phyloP scores from a whole-genome alignment of 1,139 yeast genomes.

The Pichiaceae sp. region DNA sequence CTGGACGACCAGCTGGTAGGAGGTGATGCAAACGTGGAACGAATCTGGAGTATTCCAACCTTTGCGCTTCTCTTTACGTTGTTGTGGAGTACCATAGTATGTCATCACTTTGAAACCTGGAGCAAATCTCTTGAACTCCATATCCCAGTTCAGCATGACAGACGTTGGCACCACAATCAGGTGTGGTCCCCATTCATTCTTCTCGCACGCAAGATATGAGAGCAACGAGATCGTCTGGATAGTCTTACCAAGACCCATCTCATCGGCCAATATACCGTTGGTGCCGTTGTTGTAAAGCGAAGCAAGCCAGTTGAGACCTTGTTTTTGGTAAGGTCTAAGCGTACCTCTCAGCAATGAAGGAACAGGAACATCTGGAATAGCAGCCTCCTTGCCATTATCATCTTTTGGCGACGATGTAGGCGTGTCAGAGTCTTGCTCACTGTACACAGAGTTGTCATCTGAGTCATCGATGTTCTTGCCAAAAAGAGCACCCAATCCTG shows the following conservation, averaged over 20 bases:
- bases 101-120: slow-evolving; percentile 96
- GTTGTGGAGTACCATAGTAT: slow-evolving; percentile 97
- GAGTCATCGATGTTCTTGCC: slow-evolving; percentile 18
- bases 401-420: slow-evolving; percentile 22
- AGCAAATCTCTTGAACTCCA: slow-evolving; percentile 97
- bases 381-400: slow-evolving; percentile 15
- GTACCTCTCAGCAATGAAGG: slow-evolving; percentile 74
- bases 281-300: slow-evolving; percentile 87
- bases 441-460: slow-evolving; percentile 23
- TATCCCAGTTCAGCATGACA: slow-evolving; percentile 98
- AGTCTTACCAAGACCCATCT: slow-evolving; percentile 94
- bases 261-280: slow-evolving; percentile 96
- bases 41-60: slow-evolving; percentile 98
- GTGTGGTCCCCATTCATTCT: slow-evolving; percentile 97
- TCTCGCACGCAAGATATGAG: slow-evolving; percentile 86
- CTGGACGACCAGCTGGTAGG: slow-evolving; percentile 92
- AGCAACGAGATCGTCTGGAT: slow-evolving; percentile 89
- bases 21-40: slow-evolving; percentile 94
- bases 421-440: slow-evolving; percentile 15
- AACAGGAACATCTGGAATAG: slow-evolving; percentile 61
- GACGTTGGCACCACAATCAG: slow-evolving; percentile 95
- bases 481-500: slow-evolving; percentile 21
- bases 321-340: slow-evolving; percentile 86
- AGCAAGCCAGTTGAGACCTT: slow-evolving; percentile 95
- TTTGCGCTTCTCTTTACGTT: slow-evolving; percentile 87